These are phyloP conservation scores for Salix koriyanagi DNA, from an alignment of 345 rosid genomes.

Conservation along the genomic window DNA sequence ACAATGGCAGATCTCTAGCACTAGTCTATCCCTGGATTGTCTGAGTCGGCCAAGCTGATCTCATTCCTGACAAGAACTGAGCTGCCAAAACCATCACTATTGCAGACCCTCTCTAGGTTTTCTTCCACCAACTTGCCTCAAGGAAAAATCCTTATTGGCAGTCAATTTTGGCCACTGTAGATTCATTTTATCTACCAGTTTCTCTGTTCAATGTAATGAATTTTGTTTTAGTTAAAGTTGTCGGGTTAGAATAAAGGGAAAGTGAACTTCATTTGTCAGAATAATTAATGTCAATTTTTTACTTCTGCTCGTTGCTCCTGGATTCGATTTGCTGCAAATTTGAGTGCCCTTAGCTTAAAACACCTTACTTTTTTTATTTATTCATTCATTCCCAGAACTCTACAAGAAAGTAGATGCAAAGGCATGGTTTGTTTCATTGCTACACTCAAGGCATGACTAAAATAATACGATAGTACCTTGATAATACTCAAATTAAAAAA, in stretches of 20 bases:
- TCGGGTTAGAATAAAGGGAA: not conserved
- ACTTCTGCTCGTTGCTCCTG: not conserved
- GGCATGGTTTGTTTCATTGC: no score
- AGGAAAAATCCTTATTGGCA: not conserved
- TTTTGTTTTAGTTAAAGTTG: not conserved
- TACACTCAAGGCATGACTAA: no score
- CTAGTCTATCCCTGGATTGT: not conserved
- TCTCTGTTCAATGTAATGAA: slow-evolving; percentile 12
- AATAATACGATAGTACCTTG: no score
- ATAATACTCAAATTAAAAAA: no score
- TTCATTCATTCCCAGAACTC: not conserved
- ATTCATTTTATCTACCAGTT: not conserved
- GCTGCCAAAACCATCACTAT: not conserved
- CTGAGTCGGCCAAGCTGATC: not conserved
- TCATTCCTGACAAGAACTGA: not conserved
- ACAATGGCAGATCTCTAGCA: not conserved
- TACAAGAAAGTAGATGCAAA: no score
- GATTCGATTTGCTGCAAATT: not conserved
- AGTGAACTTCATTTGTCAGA: not conserved
- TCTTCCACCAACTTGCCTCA: not conserved
- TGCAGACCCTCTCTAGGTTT: not conserved
- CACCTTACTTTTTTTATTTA: not conserved
- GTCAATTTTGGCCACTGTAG: not conserved
- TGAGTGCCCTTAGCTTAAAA: not conserved
- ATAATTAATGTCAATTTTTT: not conserved